Percentiles rank a stretch among this genome's conserved stretches.
Conservation (phyloP, 1,284 basidiomycete genomes). For the Rhodotorula glutinis region DNA sequence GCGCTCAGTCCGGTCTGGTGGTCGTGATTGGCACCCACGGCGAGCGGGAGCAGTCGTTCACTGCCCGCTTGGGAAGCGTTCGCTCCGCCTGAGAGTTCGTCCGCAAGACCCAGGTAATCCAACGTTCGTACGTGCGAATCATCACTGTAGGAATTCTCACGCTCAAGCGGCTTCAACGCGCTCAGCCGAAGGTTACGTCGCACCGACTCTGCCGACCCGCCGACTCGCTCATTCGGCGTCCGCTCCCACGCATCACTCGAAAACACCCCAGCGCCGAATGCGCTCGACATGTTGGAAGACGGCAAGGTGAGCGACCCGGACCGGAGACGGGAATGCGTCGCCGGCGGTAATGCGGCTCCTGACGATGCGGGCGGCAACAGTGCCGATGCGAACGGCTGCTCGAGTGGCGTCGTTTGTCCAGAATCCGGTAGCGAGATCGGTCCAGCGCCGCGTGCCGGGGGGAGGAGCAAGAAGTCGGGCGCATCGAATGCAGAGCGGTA, state of each 20-base stretch:
- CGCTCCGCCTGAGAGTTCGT: conserved; percentile 44
- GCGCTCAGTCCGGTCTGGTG: not conserved
- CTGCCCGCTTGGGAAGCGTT: not conserved
- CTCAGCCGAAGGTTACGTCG: conserved; percentile 4
- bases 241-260: conserved; percentile 37
- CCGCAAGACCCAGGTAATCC: conserved; percentile 89
- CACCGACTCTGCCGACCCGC: not conserved
- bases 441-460: not conserved
- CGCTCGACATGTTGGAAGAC: conserved; percentile 67
- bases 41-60: not conserved
- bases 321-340: conserved; percentile 57
- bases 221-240: conserved; percentile 9
- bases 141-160: conserved; percentile 54
- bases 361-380: conserved; percentile 9
- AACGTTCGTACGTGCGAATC: conserved; percentile 89
- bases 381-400: conserved; percentile 20
- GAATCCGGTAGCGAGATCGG: conserved; percentile 26
- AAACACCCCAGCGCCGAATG: conserved; percentile 67
- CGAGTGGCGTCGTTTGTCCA: conserved; percentile 23
- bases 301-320: conserved; percentile 83
- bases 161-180: conserved; percentile 29
- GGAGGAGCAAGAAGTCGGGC: conserved; percentile 14
- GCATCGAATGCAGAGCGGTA: conserved; percentile 6
- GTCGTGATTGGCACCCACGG: not conserved
- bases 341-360: not conserved